A percentile compares a stretch with the other conserved stretches of the same genome.
These are phyloP conservation scores for Mucor circinelloides DNA, from an alignment of 371 early-diverging fungal species.

Conservation along the genomic window DNA sequence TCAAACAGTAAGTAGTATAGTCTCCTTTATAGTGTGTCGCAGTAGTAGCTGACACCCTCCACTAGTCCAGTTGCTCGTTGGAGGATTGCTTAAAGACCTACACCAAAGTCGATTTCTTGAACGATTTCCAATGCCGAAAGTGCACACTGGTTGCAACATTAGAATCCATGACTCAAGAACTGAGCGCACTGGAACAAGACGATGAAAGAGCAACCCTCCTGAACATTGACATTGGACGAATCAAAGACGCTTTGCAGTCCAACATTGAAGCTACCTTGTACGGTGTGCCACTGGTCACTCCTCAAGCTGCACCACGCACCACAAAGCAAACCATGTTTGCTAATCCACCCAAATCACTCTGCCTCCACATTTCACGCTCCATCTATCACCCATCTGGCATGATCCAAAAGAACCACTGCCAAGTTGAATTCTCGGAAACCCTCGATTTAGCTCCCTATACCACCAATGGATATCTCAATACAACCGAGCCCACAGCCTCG, in stretches of 20 bases:
- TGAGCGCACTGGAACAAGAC: conserved; percentile 16
- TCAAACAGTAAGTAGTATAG: conserved; percentile 47
- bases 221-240: conserved; percentile 30
- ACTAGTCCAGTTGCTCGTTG: conserved; percentile 57
- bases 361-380: conserved; percentile 77
- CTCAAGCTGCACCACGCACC: conserved; percentile 38
- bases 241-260: conserved; percentile 39
- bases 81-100: conserved; percentile 71
- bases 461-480: conserved; percentile 58
- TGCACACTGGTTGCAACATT: conserved; percentile 70
- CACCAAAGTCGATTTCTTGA: conserved; percentile 71
- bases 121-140: conserved; percentile 76
- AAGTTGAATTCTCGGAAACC: conserved; percentile 59
- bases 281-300: conserved; percentile 35
- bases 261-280: conserved; percentile 47
- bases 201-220: conserved; percentile 17
- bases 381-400: conserved; percentile 68
- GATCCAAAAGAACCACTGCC: conserved; percentile 68
- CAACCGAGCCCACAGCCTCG: conserved; percentile 41
- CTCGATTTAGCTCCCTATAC: conserved; percentile 71
- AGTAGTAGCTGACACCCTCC: not conserved
- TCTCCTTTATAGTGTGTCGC: not conserved
- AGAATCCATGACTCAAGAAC: conserved; percentile 41
- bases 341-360: conserved; percentile 64
- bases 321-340: conserved; percentile 70